These are phyloP conservation scores for Bipolaris oryzae DNA, from an alignment of 2,329 filamentous ascomycete species.

Conservation along the genomic window DNA sequence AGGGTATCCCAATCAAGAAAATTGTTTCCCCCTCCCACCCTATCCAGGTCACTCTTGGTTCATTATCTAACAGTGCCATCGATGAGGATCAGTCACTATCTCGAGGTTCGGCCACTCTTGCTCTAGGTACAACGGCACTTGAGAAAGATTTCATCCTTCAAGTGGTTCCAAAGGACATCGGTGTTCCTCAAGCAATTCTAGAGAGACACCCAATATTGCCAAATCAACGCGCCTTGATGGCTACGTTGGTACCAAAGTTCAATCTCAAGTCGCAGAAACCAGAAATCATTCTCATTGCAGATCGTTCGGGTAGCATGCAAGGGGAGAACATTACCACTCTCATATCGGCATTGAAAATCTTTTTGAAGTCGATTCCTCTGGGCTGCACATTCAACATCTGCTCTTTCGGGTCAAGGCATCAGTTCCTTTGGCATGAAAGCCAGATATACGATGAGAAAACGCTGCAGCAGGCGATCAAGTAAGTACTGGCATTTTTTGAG, in stretches of 20 bases:
- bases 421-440: slow-evolving; percentile 6
- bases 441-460: slow-evolving; percentile 1
- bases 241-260: slow-evolving; percentile 11
- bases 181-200: slow-evolving; percentile 9
- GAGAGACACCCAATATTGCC: slow-evolving; percentile 4
- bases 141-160: slow-evolving; percentile 9
- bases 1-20: slow-evolving; percentile 5
- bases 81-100: slow-evolving; percentile 2
- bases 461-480: neutral
- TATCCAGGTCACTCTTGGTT: slow-evolving; percentile 11
- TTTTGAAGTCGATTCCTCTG: slow-evolving; percentile 11
- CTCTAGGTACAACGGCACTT: neutral
- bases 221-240: slow-evolving; percentile 11
- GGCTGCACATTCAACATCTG: slow-evolving; percentile 16
- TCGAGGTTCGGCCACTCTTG: slow-evolving; percentile 5
- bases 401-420: neutral
- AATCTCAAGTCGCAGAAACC: slow-evolving; percentile 11
- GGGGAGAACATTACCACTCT: neutral
- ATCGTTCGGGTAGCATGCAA: slow-evolving; percentile 12
- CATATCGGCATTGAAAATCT: slow-evolving; percentile 7
- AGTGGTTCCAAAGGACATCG: slow-evolving; percentile 10
- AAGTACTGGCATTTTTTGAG: neutral
- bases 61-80: neutral
- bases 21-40: slow-evolving; percentile 10
- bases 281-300: slow-evolving; percentile 10